A percentile compares a stretch with the other conserved stretches of the same genome.
phyloP scores from a whole-genome alignment of 106 monocot genomes.

The Dendrobium nobile region DNA sequence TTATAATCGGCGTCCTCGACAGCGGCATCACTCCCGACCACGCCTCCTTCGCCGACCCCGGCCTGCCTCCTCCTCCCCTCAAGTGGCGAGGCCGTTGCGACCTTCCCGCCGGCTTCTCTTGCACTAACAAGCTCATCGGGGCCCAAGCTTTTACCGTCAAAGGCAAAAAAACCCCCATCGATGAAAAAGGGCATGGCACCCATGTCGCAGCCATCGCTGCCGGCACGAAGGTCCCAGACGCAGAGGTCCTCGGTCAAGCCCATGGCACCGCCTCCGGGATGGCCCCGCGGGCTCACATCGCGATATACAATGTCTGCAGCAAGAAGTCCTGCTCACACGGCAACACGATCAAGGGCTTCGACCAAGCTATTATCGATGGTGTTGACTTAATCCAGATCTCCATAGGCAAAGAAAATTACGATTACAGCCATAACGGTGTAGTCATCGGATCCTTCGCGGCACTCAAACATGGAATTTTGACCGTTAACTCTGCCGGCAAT shows the following conservation, averaged over 20 bases:
- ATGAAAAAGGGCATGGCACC: conserved; percentile 27
- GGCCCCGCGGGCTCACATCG: conserved; percentile 18
- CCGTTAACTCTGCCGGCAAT: conserved; percentile 1
- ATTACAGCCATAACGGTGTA: background rate
- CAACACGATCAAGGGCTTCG: conserved; percentile 11
- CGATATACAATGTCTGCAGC: conserved; percentile 14
- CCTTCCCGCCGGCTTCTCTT: conserved; percentile 6
- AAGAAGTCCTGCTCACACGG: background rate
- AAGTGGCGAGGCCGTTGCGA: conserved; percentile 41
- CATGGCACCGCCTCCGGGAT: conserved; percentile 26
- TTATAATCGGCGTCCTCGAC: conserved; percentile 52
- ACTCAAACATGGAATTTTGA: background rate
- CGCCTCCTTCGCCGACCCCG: conserved; percentile 36
- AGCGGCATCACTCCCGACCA: conserved; percentile 29
- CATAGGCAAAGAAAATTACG: background rate
- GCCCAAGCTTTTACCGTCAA: background rate
- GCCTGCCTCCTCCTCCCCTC: conserved; percentile 22
- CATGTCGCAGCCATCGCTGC: conserved; percentile 32
- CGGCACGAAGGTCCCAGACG: conserved; percentile 17
- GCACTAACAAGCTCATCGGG: conserved; percentile 45
- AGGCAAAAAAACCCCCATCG: conserved; percentile 6
- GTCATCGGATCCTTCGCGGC: conserved; percentile 13
- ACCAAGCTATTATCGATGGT: conserved; percentile 22
- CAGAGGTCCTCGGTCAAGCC: conserved; percentile 22
- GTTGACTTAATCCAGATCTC: conserved; percentile 26